These are phyloP conservation scores for Madurella mycetomatis DNA, from an alignment of 2,329 filamentous ascomycete genomes.

Conservation along the genomic window DNA sequence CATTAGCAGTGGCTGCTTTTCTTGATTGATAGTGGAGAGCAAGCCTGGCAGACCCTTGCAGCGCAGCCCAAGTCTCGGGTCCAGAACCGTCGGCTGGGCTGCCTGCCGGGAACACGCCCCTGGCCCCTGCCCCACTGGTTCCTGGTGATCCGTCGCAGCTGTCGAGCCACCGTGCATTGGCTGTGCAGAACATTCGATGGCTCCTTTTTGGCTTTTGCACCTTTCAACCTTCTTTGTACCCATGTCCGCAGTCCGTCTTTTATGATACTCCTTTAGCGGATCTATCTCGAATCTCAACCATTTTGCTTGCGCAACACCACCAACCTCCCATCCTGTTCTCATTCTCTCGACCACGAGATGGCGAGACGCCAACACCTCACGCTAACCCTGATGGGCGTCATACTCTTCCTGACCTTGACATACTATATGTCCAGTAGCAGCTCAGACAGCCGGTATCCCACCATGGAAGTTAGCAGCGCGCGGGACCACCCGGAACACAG, in stretches of 20 bases:
- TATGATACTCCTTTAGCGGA: not conserved
- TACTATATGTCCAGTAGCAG: constrained; percentile 48
- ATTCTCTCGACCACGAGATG: constrained; percentile 34
- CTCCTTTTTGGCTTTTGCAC: not conserved
- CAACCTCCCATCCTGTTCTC: not conserved
- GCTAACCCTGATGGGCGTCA: constrained; percentile 50
- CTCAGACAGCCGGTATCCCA: constrained; percentile 2
- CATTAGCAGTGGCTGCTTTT: too few relatives aligned
- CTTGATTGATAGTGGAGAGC: too few relatives aligned
- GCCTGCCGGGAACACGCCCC: not conserved
- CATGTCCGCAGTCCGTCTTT: not conserved
- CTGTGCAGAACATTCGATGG: not conserved
- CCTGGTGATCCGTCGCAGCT: too few relatives aligned
- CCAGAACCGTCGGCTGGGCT: not conserved
- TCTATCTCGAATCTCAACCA: not conserved
- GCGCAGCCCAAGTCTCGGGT: too few relatives aligned
- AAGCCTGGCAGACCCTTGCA: too few relatives aligned
- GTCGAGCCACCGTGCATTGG: not conserved
- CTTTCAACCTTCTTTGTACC: constrained; percentile 2
- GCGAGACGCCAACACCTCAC: constrained; percentile 51
- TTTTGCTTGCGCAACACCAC: not conserved
- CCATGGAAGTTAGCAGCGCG: not conserved
- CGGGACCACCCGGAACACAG: constrained; percentile 13
- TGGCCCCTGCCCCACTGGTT: not conserved
- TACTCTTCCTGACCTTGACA: constrained; percentile 53